Evolutionary conservation across 805 yeast species (phyloP).

Genomic region (Candida bentonensis): DNA sequence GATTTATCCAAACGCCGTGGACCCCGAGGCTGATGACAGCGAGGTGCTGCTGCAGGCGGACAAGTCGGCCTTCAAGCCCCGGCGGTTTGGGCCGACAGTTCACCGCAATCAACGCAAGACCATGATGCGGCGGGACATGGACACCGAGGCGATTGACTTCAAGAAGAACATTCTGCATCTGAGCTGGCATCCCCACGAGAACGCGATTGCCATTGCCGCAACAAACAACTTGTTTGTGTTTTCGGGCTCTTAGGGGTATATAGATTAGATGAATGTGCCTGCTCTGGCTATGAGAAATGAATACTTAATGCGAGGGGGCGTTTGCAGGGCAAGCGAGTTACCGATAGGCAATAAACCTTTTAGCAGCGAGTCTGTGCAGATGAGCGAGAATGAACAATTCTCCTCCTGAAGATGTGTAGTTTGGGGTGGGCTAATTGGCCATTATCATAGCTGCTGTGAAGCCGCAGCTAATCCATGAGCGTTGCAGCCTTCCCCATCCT

Average conservation of each 20-base stretch:
- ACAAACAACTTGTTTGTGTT: conserved; percentile 60
- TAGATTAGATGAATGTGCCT: not conserved
- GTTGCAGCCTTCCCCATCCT: too few relatives aligned
- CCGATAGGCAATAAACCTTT: too few relatives aligned
- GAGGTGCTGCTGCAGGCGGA: conserved; percentile 93
- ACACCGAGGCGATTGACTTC: conserved; percentile 74
- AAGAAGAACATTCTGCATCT: conserved; percentile 87
- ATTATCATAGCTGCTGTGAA: too few relatives aligned
- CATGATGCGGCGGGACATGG: conserved; percentile 50
- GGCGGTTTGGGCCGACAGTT: conserved; percentile 33
- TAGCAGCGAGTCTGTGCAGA: too few relatives aligned
- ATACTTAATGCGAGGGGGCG: not conserved
- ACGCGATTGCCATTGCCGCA: conserved; percentile 95
- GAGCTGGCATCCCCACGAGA: conserved; percentile 97
- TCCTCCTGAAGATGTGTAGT: too few relatives aligned
- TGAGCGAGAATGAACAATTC: too few relatives aligned
- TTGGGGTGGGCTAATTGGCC: too few relatives aligned
- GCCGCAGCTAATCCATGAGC: too few relatives aligned
- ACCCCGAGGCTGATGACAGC: conserved; percentile 26
- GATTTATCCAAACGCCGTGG: conserved; percentile 76
- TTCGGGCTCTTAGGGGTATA: conserved; percentile 15
- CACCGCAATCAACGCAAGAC: conserved; percentile 19
- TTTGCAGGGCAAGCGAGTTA: too few relatives aligned
- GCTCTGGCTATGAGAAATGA: not conserved
- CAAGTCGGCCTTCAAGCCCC: conserved; percentile 84